Base-by-base conservation (phyloP, 2,329 filamentous ascomycete genomes). In the Monosporascus cannonballus region DNA sequence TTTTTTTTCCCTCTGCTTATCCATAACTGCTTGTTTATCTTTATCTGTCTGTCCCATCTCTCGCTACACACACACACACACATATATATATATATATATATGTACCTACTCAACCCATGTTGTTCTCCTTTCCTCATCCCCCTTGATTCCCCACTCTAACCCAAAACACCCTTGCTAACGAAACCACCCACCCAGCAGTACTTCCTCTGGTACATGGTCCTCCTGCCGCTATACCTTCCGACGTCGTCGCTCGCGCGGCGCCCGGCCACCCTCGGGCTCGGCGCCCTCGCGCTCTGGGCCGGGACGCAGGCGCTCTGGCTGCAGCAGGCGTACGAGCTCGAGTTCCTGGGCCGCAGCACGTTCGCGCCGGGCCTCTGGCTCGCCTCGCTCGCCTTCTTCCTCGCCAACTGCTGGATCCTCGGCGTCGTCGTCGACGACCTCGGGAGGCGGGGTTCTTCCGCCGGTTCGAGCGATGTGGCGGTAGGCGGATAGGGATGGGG, bases 151-250 rank as follows among this genome's bases (percentile, higher is more conserved):
- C 4, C 24, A 14, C 18, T 38, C 2, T 24, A 8, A 24, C 18
- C 17, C 25, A n/a, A n/a, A 27, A 38, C 24, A 34, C 9, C 14
- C 3, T 22, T 15, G 30, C 24, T 42, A 37, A 24, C 24, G 34
- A 15, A 38, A 59, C n/a, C 5, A 27, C 14, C 6, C 11, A 30
- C 24, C 25, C 14, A 9, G 6, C 49, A 96, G 90, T 99, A 99
- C 69, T 99, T 99, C 70, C 81, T 99, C 48, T 99, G 94, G 94
- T 97, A 99, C 71, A 85, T 96, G 71, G 83, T 96, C 59, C 89
- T 99, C 61, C 76, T 97, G 3, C 94, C 94, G 0, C 85, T 96
- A 48, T 96, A 96, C 67, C 84, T 99, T 0, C 91, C 93, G 0
- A 73, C 73, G 38, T 96, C 92, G 0, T 86, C 87, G 0, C 78